Evolutionary conservation across 2,329 filamentous ascomycete species (phyloP), one percentile per base, ranked within the genome.

Genomic region (Berkeleyomyces basicola): DNA sequence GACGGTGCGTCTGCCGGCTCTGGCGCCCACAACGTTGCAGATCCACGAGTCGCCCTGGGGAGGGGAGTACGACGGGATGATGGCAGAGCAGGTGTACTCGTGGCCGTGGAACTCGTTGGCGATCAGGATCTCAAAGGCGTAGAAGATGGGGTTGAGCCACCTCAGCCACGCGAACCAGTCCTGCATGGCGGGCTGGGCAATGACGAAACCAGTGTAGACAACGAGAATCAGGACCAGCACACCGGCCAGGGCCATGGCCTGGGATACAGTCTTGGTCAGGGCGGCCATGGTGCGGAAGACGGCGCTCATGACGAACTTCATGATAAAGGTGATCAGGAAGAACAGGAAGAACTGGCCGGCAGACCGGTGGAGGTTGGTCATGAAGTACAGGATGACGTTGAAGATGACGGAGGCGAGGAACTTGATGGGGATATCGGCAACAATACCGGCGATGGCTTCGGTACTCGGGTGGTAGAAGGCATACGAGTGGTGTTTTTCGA

Each of bases 91-190:
- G 1, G 73, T 71, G 58, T 84, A 85, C 0, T 76, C 67, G 1
- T 75, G 77, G 4, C 78, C 76, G 65, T 82, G 79, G 67, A 88
- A 64, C 69, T 93, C 88, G 71, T 90, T 91, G 64, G 83, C 77
- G 72, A 88, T 80, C 16, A 90, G 74, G 1, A 82, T 79, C 70
- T 90, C 87, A 67, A 90, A 92, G 1, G 79, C 84, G 68, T 90
- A 90, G 53, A 78, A 83, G 43, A 90, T 80, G 0, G 86, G 86
- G 64, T 90, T 85, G 59, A 90, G 77, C 73, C 84, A 90, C 37
- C 84, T 81, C 61, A 91, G 85, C 88, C 88, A 91, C 37, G 81
- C 75, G 58, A 86, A 84, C 86, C 87, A 92, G 0, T 79, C 80
- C 31, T 83, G 78, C 85, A 86, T 90, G 68, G 86, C 67, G 0